Evolutionary conservation across 164 flowering plant genomes (phyloP).

Genomic region (Magnolia changhungtana): DNA sequence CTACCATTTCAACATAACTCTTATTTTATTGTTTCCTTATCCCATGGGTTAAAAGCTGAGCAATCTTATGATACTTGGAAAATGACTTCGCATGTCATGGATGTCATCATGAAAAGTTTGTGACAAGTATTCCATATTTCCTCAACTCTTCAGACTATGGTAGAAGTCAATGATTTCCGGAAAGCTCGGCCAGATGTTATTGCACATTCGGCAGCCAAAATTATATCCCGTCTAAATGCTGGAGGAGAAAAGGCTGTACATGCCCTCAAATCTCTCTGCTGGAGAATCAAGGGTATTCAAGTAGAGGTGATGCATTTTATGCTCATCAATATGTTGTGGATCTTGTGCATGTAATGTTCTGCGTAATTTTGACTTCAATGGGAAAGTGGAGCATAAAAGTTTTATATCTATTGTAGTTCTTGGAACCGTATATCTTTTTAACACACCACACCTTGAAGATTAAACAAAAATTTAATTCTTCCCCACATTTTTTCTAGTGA

Average conservation of each 20-base stretch:
- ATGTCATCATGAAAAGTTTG: not conserved
- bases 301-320: slow-evolving; percentile 61
- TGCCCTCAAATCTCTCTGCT: slow-evolving; percentile 81
- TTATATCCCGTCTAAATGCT: slow-evolving; percentile 75
- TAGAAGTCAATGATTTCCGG: slow-evolving; percentile 64
- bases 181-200: slow-evolving; percentile 82
- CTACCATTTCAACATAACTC: not conserved
- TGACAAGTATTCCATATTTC: not conserved
- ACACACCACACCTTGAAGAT: not conserved
- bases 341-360: not conserved
- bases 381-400: not conserved
- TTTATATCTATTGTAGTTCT: not conserved
- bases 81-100: not conserved
- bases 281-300: slow-evolving; percentile 82
- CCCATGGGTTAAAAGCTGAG: not conserved
- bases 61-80: not conserved
- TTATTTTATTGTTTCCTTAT: not conserved
- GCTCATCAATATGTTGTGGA: not conserved
- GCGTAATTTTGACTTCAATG: not conserved
- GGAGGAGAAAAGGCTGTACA: slow-evolving; percentile 74
- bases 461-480: not conserved
- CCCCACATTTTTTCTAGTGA: not conserved
- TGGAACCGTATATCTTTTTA: not conserved
- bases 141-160: slow-evolving; percentile 41
- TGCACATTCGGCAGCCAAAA: slow-evolving; percentile 77